Evolutionary conservation across 1,284 basidiomycete genomes (phyloP).

Genomic region (Porogramme epimiltina): DNA sequence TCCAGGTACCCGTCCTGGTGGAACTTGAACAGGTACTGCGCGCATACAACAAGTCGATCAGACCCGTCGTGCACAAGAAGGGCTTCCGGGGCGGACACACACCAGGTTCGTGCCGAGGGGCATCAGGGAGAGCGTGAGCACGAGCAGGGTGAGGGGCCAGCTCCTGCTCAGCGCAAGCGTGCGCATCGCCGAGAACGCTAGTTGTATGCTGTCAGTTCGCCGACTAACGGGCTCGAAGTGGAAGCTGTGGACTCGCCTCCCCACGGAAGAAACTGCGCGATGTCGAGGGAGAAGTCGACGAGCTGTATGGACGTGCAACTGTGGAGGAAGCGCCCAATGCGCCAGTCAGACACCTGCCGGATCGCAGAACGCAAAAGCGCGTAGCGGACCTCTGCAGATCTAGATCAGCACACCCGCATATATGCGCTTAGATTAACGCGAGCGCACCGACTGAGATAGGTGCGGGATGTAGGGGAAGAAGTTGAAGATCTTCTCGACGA

Average conservation of each 20-base stretch:
- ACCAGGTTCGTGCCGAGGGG: slow-evolving; percentile 1
- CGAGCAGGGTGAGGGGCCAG: background rate
- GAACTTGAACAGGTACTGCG: background rate
- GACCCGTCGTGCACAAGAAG: background rate
- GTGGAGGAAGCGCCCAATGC: background rate
- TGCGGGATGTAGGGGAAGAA: background rate
- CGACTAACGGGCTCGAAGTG: no score
- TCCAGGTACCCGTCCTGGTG: background rate
- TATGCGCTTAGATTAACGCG: background rate
- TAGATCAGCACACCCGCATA: background rate
- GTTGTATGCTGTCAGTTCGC: background rate
- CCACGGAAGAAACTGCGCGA: slow-evolving; percentile 6
- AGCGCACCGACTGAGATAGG: background rate
- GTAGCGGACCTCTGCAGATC: background rate
- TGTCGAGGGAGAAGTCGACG: background rate
- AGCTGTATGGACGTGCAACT: background rate
- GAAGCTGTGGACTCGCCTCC: background rate
- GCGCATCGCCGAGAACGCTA: slow-evolving; percentile 7
- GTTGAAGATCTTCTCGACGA: background rate
- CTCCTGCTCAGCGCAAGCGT: background rate
- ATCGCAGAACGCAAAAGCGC: background rate
- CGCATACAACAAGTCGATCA: background rate
- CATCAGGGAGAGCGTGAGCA: background rate
- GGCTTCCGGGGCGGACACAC: background rate
- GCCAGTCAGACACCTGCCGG: background rate